Conservation (phyloP, 2,329 filamentous ascomycete species). For the Aureobasidium lini region DNA sequence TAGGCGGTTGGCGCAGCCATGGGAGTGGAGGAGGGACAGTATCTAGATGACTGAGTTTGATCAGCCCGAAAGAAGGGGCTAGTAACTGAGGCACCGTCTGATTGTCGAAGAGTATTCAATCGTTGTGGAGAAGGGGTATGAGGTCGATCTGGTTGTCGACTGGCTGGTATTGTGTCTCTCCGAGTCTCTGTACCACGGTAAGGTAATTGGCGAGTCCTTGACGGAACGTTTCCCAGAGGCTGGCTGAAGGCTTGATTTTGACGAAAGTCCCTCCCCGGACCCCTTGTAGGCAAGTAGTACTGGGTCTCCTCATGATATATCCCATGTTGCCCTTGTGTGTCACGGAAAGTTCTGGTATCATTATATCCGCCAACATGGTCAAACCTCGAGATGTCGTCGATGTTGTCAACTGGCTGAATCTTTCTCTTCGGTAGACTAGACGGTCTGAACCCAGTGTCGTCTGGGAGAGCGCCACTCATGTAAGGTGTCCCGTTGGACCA, state of each 20-base stretch:
- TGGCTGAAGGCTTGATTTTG: background rate
- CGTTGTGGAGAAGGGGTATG: conserved; percentile 1
- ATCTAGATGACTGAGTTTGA: background rate
- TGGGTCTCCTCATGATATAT: background rate
- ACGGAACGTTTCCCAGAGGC: background rate
- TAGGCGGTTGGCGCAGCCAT: background rate
- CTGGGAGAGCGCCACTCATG: background rate
- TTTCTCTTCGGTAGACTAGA: background rate
- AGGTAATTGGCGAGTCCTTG: background rate
- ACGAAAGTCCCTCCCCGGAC: background rate
- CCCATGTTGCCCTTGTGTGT: background rate
- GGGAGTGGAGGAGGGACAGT: background rate
- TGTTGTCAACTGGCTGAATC: background rate
- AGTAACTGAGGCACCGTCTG: background rate
- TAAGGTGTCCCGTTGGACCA: background rate
- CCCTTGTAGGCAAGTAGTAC: background rate
- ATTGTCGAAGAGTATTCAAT: background rate
- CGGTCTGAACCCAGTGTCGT: background rate
- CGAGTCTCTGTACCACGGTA: background rate
- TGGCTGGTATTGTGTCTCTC: background rate
- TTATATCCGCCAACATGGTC: background rate
- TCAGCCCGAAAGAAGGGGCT: conserved; percentile 4
- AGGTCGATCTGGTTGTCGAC: background rate
- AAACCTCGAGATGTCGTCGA: background rate
- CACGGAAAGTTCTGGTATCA: background rate